phyloP scores from a whole-genome alignment of 2,329 filamentous ascomycete genomes.

The Fusarium incarnatum region DNA sequence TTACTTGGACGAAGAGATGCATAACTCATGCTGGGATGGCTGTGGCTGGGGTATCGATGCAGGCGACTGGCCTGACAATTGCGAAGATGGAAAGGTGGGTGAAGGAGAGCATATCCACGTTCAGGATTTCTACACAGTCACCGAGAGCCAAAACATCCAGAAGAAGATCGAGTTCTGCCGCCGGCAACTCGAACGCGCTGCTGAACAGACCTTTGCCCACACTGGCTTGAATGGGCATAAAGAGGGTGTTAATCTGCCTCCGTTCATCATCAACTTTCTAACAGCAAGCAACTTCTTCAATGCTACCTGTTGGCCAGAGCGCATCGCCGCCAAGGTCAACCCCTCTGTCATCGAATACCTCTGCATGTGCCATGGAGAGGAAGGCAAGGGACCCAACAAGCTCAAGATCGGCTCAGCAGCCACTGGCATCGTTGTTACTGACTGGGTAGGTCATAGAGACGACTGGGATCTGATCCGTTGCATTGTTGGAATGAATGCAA shows the following conservation, averaged over 20 bases:
- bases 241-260: slow-evolving; percentile 56
- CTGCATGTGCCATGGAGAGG: slow-evolving; percentile 66
- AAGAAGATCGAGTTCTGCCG: slow-evolving; percentile 81
- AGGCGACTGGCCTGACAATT: slow-evolving; percentile 87
- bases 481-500: slow-evolving; percentile 92
- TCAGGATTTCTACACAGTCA: slow-evolving; percentile 94
- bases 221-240: slow-evolving; percentile 51
- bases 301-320: slow-evolving; percentile 90
- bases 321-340: slow-evolving; percentile 88
- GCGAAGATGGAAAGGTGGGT: slow-evolving; percentile 75
- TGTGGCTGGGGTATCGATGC: slow-evolving; percentile 70
- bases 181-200: slow-evolving; percentile 81
- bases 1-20: slow-evolving; percentile 67
- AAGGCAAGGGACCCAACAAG: slow-evolving; percentile 61
- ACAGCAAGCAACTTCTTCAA: slow-evolving; percentile 96
- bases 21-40: slow-evolving; percentile 60
- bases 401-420: slow-evolving; percentile 74
- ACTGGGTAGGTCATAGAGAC: slow-evolving; percentile 88
- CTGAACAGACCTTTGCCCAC: slow-evolving; percentile 61
- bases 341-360: slow-evolving; percentile 75
- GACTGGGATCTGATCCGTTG: slow-evolving; percentile 92
- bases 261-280: slow-evolving; percentile 91
- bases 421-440: slow-evolving; percentile 90
- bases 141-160: slow-evolving; percentile 78
- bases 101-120: slow-evolving; percentile 80